Percentiles rank a stretch among this genome's conserved stretches.
Conservation (phyloP, 495 filamentous ascomycete species). For the Glarea lozoyensis region DNA sequence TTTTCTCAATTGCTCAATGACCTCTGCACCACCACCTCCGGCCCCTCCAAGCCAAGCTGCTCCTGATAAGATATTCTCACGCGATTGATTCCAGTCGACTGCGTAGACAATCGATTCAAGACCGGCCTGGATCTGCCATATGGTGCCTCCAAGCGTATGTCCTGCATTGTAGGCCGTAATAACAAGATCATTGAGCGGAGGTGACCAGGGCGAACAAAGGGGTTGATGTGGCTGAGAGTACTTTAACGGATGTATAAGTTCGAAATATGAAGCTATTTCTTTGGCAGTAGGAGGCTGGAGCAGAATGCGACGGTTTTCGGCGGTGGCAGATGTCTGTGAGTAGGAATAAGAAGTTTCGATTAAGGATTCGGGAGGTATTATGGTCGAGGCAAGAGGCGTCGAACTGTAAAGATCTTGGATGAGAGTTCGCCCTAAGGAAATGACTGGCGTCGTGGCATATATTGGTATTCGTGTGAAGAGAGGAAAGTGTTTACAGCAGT, state of each 20-base stretch:
- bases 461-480: constrained; percentile 89
- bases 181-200: constrained; percentile 82
- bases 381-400: constrained; percentile 74
- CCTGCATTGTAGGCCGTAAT: constrained; percentile 96
- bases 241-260: constrained; percentile 85
- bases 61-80: constrained; percentile 87
- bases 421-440: constrained; percentile 83
- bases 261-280: constrained; percentile 88
- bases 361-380: constrained; percentile 59
- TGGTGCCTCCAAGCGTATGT: constrained; percentile 90
- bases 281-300: constrained; percentile 73
- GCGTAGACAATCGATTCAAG: constrained; percentile 97
- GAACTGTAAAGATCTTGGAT: constrained; percentile 90
- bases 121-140: constrained; percentile 98
- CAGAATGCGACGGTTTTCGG: constrained; percentile 46
- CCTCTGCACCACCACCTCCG: constrained; percentile 73
- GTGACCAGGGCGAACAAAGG: constrained; percentile 73
- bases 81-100: constrained; percentile 92
- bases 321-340: constrained; percentile 34
- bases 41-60: constrained; percentile 86
- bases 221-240: constrained; percentile 95
- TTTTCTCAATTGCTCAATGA: constrained; percentile 86
- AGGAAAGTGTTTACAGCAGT: constrained; percentile 95
- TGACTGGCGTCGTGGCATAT: constrained; percentile 89
- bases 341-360: constrained; percentile 54